Conservation (phyloP, 768 basidiomycete species). For the Trametes cingulata region DNA sequence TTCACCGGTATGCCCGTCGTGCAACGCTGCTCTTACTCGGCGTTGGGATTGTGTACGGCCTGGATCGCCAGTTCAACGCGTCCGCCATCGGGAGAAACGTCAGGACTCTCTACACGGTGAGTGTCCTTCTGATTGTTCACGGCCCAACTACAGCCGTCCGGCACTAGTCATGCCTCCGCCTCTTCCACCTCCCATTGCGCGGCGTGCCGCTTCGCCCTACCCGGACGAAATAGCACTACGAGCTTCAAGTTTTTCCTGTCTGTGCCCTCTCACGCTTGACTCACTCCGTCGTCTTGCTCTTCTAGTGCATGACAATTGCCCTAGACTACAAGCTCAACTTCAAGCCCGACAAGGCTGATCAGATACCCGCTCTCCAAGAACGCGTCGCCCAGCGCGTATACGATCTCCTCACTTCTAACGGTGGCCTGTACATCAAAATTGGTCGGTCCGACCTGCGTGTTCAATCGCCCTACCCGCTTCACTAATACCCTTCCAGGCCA, state of each 20-base stretch:
- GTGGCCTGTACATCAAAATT: slow-evolving; percentile 85
- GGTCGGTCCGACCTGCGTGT: slow-evolving; percentile 40
- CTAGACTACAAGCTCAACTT: slow-evolving; percentile 91
- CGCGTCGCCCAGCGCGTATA: slow-evolving; percentile 80
- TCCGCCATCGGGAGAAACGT: slow-evolving; percentile 49
- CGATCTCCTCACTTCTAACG: slow-evolving; percentile 77
- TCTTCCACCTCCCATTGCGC: not conserved
- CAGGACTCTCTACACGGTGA: slow-evolving; percentile 52
- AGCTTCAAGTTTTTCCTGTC: too few species aligned
- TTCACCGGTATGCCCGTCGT: slow-evolving; percentile 25
- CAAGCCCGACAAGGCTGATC: slow-evolving; percentile 63
- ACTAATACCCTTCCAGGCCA: slow-evolving; percentile 47
- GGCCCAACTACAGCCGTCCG: too few species aligned
- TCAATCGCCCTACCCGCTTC: not conserved
- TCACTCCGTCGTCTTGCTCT: not conserved
- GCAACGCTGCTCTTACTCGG: slow-evolving; percentile 29
- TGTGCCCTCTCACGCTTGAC: not conserved
- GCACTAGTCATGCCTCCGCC: not conserved
- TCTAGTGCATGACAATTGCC: slow-evolving; percentile 67
- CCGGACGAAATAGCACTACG: too few species aligned
- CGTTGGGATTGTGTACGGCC: slow-evolving; percentile 36
- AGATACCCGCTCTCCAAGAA: slow-evolving; percentile 80
- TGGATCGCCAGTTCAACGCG: slow-evolving; percentile 49
- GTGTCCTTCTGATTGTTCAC: slow-evolving; percentile 14
- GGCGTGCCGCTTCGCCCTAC: too few species aligned